Evolutionary conservation across 768 basidiomycete genomes (phyloP).

Genomic region (Boletus rufocinnamomeus): DNA sequence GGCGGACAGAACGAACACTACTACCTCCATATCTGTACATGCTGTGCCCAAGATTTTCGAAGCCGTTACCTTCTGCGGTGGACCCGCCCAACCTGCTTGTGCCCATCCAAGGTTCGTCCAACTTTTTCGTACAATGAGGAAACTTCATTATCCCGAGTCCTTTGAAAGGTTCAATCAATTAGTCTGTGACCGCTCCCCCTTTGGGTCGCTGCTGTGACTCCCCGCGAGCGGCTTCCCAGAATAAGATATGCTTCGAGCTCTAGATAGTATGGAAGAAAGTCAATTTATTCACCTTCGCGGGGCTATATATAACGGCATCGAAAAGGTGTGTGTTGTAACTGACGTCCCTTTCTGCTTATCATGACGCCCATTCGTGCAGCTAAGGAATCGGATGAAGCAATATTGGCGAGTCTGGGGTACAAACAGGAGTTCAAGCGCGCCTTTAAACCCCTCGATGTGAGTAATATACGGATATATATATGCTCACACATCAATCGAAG

Average conservation of each 20-base stretch:
- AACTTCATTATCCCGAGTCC: neutral
- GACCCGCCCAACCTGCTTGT: neutral
- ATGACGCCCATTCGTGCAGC: slow-evolving; percentile 1
- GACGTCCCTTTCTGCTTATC: neutral
- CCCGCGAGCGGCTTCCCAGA: neutral
- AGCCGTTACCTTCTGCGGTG: neutral
- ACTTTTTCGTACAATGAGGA: neutral
- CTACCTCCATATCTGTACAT: neutral
- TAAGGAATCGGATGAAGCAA: slow-evolving; percentile 26
- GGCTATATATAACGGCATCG: neutral
- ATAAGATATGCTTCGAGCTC: neutral
- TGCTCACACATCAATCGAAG: neutral
- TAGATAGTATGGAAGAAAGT: neutral
- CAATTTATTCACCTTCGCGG: neutral
- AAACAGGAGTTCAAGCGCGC: slow-evolving; percentile 38
- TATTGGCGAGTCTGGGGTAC: slow-evolving; percentile 33
- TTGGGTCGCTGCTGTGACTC: neutral
- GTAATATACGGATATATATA: neutral
- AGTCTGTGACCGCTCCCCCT: neutral
- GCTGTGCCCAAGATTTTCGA: neutral
- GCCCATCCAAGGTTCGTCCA: neutral
- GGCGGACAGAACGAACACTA: neutral
- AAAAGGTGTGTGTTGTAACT: neutral
- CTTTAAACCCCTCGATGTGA: slow-evolving; percentile 33
- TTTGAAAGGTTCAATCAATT: neutral